A percentile compares a stretch with the other conserved stretches of the same genome.
Conservation (phyloP, 176 grass and related monocot species). For the Phragmites australis region DNA sequence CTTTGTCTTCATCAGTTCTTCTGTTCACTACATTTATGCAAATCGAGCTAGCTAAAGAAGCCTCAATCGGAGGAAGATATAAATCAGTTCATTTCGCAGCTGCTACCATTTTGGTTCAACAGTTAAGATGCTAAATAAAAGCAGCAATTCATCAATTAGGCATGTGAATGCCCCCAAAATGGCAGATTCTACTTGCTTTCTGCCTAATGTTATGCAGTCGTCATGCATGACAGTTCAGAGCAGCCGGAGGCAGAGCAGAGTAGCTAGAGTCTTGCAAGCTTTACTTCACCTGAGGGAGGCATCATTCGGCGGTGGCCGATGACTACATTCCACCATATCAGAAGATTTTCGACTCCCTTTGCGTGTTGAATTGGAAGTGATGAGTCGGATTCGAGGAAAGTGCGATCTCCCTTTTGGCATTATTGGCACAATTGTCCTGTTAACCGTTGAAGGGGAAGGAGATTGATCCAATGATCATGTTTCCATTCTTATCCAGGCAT, state of each 20-base stretch:
- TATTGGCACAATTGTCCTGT: conserved; percentile 15
- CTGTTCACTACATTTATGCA: neutral
- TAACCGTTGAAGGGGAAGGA: neutral
- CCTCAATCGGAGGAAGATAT: neutral
- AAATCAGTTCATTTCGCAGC: neutral
- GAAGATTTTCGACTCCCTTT: conserved; percentile 20
- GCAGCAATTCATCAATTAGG: neutral
- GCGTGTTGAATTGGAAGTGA: neutral
- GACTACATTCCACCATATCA: conserved; percentile 7
- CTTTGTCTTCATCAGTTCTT: neutral
- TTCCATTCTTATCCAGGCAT: neutral
- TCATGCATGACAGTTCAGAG: conserved; percentile 31
- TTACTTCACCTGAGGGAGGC: conserved; percentile 45
- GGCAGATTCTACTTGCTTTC: conserved; percentile 25
- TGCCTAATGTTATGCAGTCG: conserved; percentile 8
- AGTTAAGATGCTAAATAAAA: neutral
- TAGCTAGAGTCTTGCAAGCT: neutral
- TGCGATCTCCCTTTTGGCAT: conserved; percentile 22
- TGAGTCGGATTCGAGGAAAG: conserved; percentile 38
- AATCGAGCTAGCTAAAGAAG: neutral
- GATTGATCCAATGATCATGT: neutral
- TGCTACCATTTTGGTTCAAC: neutral
- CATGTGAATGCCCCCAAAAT: neutral
- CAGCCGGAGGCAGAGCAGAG: neutral
- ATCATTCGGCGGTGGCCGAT: conserved; percentile 41